These are phyloP conservation scores for Nematocida sp. DNA, from an alignment of 371 early-diverging fungal genomes.

Conservation along the genomic window DNA sequence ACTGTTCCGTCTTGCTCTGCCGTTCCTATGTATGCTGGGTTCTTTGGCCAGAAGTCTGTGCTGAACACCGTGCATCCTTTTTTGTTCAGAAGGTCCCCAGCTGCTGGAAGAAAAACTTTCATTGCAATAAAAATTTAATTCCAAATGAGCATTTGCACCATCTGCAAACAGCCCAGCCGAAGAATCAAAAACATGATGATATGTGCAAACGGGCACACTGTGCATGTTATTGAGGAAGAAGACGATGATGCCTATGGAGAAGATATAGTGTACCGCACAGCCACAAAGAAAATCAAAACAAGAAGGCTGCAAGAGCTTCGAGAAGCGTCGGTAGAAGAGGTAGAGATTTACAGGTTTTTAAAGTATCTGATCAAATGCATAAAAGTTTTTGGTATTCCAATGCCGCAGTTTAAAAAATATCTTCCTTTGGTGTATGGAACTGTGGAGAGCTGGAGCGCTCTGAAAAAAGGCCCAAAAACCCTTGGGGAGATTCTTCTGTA, in stretches of 20 bases:
- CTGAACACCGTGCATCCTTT: constrained; percentile 33
- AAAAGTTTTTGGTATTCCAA: background rate
- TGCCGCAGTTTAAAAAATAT: background rate
- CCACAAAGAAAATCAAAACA: background rate
- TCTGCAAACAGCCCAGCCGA: constrained; percentile 2
- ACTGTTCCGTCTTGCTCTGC: constrained; percentile 41
- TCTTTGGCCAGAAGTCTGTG: constrained; percentile 16
- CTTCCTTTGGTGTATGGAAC: background rate
- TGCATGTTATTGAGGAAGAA: constrained; percentile 13
- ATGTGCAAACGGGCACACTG: constrained; percentile 35
- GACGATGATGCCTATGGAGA: background rate
- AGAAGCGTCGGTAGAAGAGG: background rate
- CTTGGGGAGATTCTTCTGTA: background rate
- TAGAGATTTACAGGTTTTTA: background rate
- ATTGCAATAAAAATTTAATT: constrained; percentile 12
- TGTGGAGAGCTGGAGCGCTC: background rate
- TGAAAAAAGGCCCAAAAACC: background rate
- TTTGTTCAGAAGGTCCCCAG: constrained; percentile 36
- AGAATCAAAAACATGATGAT: constrained; percentile 24
- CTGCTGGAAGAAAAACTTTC: constrained; percentile 28
- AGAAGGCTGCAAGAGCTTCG: background rate
- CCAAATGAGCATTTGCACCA: constrained; percentile 1
- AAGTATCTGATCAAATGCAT: background rate
- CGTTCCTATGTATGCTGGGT: background rate
- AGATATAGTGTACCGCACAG: background rate